phyloP scores from a whole-genome alignment of 177 flowering plant species.

The Telopea speciosissima region DNA sequence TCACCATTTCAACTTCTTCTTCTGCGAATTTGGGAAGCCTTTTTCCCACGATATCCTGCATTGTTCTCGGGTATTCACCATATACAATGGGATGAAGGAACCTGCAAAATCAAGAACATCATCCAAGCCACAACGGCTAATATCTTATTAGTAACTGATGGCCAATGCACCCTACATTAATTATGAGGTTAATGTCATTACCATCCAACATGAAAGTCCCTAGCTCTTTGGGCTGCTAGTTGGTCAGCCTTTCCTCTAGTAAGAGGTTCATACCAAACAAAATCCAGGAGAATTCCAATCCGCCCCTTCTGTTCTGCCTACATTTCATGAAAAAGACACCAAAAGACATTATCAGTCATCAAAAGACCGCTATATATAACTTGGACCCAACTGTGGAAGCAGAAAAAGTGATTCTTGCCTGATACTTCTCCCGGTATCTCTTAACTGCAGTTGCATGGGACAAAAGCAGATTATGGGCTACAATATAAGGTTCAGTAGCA shows the following conservation, averaged over 20 bases:
- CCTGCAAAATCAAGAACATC: conserved; percentile 27
- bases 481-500: conserved; percentile 73
- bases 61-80: conserved; percentile 34
- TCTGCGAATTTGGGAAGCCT: conserved; percentile 32
- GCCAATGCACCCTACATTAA: not conserved
- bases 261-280: conserved; percentile 78
- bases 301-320: conserved; percentile 59
- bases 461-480: conserved; percentile 54
- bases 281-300: conserved; percentile 70
- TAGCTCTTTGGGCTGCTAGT: conserved; percentile 68
- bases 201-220: conserved; percentile 84
- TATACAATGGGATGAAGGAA: conserved; percentile 32
- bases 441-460: conserved; percentile 61
- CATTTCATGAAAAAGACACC: not conserved
- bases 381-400: not conserved
- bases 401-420: conserved; percentile 21
- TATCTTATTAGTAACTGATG: not conserved
- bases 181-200: conserved; percentile 15
- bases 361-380: not conserved
- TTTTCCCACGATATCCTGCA: conserved; percentile 25
- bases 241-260: conserved; percentile 44
- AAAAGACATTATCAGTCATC: not conserved
- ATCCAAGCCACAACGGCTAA: not conserved
- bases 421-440: conserved; percentile 57
- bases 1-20: conserved; percentile 24